phyloP scores from a whole-genome alignment of 495 filamentous ascomycete species.

The Physcia stellaris region DNA sequence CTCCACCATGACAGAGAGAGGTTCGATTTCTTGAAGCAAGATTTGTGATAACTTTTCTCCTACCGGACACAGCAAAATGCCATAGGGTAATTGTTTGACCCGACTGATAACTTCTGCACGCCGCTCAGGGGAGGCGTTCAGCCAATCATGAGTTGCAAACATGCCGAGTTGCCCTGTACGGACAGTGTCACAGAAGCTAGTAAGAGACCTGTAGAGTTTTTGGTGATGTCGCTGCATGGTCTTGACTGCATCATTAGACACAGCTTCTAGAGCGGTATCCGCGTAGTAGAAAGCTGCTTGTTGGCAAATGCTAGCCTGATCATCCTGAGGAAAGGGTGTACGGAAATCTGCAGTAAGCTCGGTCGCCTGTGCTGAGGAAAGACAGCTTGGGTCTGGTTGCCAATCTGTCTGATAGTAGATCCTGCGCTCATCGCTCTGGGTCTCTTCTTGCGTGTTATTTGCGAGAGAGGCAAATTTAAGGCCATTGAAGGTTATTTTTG shows the following conservation, averaged over 20 bases:
- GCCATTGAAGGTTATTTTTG: too few relatives aligned
- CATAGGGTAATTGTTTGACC: too few relatives aligned
- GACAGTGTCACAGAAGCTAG: neutral
- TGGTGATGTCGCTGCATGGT: neutral
- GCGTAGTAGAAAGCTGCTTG: constrained; percentile 5
- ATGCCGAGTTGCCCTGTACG: too few relatives aligned
- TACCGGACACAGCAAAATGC: too few relatives aligned
- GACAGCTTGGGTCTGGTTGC: neutral
- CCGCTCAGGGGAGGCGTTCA: too few relatives aligned
- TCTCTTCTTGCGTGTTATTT: too few relatives aligned
- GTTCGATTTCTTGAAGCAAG: neutral
- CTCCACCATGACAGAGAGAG: neutral
- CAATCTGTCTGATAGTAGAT: constrained; percentile 4
- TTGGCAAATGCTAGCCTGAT: neutral
- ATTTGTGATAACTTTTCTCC: neutral
- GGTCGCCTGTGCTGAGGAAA: neutral
- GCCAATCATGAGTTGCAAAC: too few relatives aligned
- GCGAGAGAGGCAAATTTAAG: too few relatives aligned
- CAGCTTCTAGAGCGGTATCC: neutral
- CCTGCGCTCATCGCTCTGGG: too few relatives aligned
- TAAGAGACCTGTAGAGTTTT: neutral
- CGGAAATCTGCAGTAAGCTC: neutral
- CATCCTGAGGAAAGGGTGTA: neutral
- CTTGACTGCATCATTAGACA: neutral
- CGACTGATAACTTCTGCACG: too few relatives aligned